Evolutionary conservation across 805 yeast genomes (phyloP).

Genomic region (Diddensiella transvaalensis): DNA sequence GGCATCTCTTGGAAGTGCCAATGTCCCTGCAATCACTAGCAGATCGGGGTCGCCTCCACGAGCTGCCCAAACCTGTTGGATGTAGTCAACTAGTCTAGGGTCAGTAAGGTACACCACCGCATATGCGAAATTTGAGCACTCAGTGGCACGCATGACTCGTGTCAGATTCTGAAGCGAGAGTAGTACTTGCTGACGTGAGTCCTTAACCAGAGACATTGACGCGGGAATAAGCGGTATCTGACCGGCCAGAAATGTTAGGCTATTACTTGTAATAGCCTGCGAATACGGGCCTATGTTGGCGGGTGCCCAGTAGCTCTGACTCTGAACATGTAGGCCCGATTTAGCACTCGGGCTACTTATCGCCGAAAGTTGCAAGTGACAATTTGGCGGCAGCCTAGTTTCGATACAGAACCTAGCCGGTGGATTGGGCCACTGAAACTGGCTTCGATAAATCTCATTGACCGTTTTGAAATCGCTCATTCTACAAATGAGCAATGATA

Average conservation of each 20-base stretch:
- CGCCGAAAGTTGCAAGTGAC: slow-evolving; percentile 57
- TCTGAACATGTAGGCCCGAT: slow-evolving; percentile 82
- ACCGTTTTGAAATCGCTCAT: slow-evolving; percentile 63
- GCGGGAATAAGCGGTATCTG: slow-evolving; percentile 84
- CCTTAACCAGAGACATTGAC: slow-evolving; percentile 50
- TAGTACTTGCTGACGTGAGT: slow-evolving; percentile 38
- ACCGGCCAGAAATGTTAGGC: slow-evolving; percentile 70
- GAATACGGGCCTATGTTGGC: slow-evolving; percentile 98
- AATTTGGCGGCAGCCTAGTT: slow-evolving; percentile 43
- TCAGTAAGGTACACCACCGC: slow-evolving; percentile 56
- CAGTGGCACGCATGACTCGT: slow-evolving; percentile 55
- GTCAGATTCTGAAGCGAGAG: slow-evolving; percentile 73
- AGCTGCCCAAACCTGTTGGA: slow-evolving; percentile 40
- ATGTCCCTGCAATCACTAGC: slow-evolving; percentile 24
- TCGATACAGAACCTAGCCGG: slow-evolving; percentile 88
- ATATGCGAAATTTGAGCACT: slow-evolving; percentile 41
- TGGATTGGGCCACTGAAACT: slow-evolving; percentile 57
- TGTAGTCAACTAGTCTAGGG: slow-evolving; percentile 27
- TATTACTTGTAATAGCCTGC: slow-evolving; percentile 59
- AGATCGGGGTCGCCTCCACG: not conserved
- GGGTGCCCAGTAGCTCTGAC: slow-evolving; percentile 97
- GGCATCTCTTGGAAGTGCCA: slow-evolving; percentile 30
- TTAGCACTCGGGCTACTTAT: slow-evolving; percentile 24
- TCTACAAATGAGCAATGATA: slow-evolving; percentile 56
- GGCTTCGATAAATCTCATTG: slow-evolving; percentile 55